Percentiles rank a stretch among this genome's conserved stretches.
These are phyloP conservation scores for Cordyceps tenuipes DNA, from an alignment of 2,329 filamentous ascomycete species.

Conservation along the genomic window DNA sequence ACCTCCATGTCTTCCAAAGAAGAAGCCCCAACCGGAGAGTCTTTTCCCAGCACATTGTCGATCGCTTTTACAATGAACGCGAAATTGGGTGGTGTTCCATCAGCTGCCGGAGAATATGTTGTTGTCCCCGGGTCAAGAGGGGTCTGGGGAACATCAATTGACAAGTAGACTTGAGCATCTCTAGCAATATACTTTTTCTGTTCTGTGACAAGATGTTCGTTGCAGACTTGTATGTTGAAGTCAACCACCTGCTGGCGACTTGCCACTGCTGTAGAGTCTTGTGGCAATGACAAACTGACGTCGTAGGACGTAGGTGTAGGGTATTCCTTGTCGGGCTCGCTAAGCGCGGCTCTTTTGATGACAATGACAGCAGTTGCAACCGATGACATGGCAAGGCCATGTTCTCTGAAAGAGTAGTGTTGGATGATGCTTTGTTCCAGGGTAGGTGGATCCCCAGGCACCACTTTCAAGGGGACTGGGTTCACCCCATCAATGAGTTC, in stretches of 20 bases:
- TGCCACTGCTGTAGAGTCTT: neutral
- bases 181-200: neutral
- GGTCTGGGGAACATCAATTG: neutral
- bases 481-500: neutral
- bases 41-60: neutral
- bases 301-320: slow-evolving; percentile 6
- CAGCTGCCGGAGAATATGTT: neutral
- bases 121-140: neutral
- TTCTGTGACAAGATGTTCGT: neutral
- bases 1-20: neutral
- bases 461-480: neutral
- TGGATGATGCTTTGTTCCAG: slow-evolving; percentile 3
- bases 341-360: neutral
- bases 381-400: neutral
- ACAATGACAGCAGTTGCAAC: slow-evolving; percentile 7
- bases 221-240: slow-evolving; percentile 1
- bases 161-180: neutral
- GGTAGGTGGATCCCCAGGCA: neutral
- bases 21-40: neutral
- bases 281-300: neutral
- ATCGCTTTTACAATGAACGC: slow-evolving; percentile 1
- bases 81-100: slow-evolving; percentile 1
- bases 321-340: slow-evolving; percentile 2
- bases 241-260: slow-evolving; percentile 2
- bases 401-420: neutral